A percentile compares a stretch with the other conserved stretches of the same genome.
Conservation (phyloP, 257 asterid species). For the Handroanthus guayacan region DNA sequence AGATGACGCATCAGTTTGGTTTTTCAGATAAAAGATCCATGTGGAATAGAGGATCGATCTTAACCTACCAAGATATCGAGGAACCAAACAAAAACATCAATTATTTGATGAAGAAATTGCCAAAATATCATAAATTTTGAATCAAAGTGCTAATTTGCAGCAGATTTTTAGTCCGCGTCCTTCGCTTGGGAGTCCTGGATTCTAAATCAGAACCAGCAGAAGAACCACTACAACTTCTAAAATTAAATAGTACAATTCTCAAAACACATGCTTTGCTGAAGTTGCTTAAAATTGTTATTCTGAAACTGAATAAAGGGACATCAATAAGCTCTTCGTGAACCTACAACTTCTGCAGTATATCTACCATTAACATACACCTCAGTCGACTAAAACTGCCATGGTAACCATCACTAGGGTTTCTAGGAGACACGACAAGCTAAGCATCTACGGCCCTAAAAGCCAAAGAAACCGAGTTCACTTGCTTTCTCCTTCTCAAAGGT, state of each 20-base stretch:
- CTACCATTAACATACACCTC: conserved; percentile 1
- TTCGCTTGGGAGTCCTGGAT: neutral
- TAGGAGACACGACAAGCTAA: neutral
- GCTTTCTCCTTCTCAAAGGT: conserved; percentile 83
- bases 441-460: conserved; percentile 47
- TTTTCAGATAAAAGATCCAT: too few relatives aligned
- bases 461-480: conserved; percentile 76
- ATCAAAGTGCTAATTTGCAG: neutral
- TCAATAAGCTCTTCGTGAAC: neutral
- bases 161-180: conserved; percentile 1
- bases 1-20: too few relatives aligned
- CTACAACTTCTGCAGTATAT: conserved; percentile 18
- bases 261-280: neutral
- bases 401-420: neutral
- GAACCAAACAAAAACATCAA: neutral
- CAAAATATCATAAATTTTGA: neutral
- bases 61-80: neutral
- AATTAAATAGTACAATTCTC: neutral
- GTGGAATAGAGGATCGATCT: neutral
- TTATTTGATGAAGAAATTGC: neutral
- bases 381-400: neutral
- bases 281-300: conserved; percentile 3
- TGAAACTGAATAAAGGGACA: neutral
- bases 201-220: conserved; percentile 1
- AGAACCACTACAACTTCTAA: conserved; percentile 14